Percentiles rank a stretch among this genome's conserved stretches.
Conservation (phyloP, 2,329 filamentous ascomycete genomes). For the Penicillium capsulatum region DNA sequence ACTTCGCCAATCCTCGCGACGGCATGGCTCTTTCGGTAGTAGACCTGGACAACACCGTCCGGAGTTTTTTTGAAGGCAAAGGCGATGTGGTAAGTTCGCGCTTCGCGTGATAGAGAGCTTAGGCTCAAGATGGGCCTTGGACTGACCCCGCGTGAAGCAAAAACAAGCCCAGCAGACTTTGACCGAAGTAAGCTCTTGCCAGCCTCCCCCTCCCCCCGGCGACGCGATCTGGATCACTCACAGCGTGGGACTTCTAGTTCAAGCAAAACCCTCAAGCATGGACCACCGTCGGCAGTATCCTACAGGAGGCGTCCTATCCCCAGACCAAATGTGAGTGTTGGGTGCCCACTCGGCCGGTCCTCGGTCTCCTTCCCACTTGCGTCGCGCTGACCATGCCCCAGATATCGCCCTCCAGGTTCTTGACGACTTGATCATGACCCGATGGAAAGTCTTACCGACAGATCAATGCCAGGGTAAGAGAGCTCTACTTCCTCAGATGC, state of each 20-base stretch:
- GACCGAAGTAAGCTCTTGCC: constrained; percentile 67
- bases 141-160: constrained; percentile 59
- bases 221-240: constrained; percentile 7
- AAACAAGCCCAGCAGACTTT: constrained; percentile 89
- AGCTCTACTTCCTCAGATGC: not conserved
- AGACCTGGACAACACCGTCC: constrained; percentile 95
- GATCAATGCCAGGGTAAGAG: constrained; percentile 83
- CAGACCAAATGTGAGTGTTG: constrained; percentile 93
- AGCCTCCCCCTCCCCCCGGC: constrained; percentile 4
- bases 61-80: constrained; percentile 94
- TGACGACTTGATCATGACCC: constrained; percentile 96
- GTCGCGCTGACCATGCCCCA: constrained; percentile 39
- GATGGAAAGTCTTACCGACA: constrained; percentile 95
- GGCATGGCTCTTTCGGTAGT: constrained; percentile 69
- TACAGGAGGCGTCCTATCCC: constrained; percentile 85
- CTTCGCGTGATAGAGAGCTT: not conserved
- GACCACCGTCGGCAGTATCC: constrained; percentile 95
- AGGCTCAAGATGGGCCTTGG: too few relatives aligned
- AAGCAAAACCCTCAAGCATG: constrained; percentile 98
- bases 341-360: not conserved
- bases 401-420: constrained; percentile 93
- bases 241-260: constrained; percentile 59
- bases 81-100: constrained; percentile 71
- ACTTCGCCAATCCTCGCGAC: constrained; percentile 32
- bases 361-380: not conserved